Evolutionary conservation across 164 flowering plant genomes (phyloP), one percentile per base, ranked within the genome.

Genomic region (Sedum album): DNA sequence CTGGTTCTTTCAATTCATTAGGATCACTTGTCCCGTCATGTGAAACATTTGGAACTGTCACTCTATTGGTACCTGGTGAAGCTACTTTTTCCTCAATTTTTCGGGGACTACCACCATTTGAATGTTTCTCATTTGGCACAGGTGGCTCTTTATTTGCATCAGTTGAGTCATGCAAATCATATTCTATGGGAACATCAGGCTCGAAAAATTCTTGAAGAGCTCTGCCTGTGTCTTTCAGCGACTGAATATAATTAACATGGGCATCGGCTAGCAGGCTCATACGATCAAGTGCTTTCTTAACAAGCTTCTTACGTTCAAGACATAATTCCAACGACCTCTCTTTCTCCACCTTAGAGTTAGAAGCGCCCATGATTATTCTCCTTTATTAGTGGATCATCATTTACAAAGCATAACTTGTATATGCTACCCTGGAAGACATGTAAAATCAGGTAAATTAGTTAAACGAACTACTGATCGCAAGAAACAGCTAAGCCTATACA

Each of bases 241-340:
- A 88, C 68, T 87, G 84, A 63, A 92, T 79, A 66, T 92, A 94
- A 28, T 78, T 60, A 71, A 91, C 83, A 77, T 92, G 99, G 72
- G 93, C 81, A 20, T 85, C 79, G 35, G 97, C 97, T 0, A 94
- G 80, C 30, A 88, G 76, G 72, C 93, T 88, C 76, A 96, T 81
- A 15, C 96, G 92, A 77, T 94, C 85, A 66, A 91, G 88, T 61
- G 96, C 92, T 79, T 87, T 88, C 72, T 79, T 82, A 64, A 92
- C 86, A 75, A 85, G 84, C 69, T 79, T 88, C 78, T 82, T 91
- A 77, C 99, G 82, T 66, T 90, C 96, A 30, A 91, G 85, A 68
- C 97, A 94, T 63, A 94, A 79, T 74, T 82, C 80, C 65, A 94
- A 71, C n/a, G 96, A 88, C 76, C 87, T 86, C 65, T 92, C 97